These are phyloP conservation scores for Zizania latifolia DNA, from an alignment of 176 grass and related monocot genomes.

Conservation along the genomic window DNA sequence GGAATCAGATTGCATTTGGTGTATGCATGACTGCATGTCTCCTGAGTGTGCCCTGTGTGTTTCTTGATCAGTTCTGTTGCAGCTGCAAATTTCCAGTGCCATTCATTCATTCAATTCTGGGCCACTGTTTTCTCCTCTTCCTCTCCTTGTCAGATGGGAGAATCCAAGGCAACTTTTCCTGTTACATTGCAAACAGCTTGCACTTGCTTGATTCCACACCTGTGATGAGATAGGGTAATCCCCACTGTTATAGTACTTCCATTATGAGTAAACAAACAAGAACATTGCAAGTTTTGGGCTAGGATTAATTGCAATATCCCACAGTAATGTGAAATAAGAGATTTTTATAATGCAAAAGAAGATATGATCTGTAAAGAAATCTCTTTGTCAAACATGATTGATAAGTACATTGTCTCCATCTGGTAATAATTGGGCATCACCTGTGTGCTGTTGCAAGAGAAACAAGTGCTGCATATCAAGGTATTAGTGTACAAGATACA, in stretches of 20 bases:
- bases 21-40: conserved; percentile 24
- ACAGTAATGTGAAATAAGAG: conserved; percentile 8
- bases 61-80: conserved; percentile 44
- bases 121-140: conserved; percentile 12
- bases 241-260: conserved; percentile 18
- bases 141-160: conserved; percentile 31
- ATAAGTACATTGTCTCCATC: conserved; percentile 32
- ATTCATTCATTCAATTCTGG: conserved; percentile 34
- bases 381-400: conserved; percentile 30
- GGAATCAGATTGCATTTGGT: conserved; percentile 39
- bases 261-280: neutral
- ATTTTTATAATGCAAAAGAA: too few species aligned
- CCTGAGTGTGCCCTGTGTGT: conserved; percentile 20
- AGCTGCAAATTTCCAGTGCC: conserved; percentile 31
- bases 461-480: conserved; percentile 17
- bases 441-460: conserved; percentile 13
- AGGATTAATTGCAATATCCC: neutral
- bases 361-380: conserved; percentile 9
- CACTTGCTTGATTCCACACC: conserved; percentile 22
- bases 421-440: conserved; percentile 37
- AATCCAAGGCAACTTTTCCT: conserved; percentile 41
- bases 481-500: conserved; percentile 24
- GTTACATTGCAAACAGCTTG: conserved; percentile 34
- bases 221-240: conserved; percentile 19
- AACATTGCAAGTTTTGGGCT: conserved; percentile 5